Evolutionary conservation across 2,329 filamentous ascomycete genomes (phyloP).

Genomic region (Penicillium italicum): DNA sequence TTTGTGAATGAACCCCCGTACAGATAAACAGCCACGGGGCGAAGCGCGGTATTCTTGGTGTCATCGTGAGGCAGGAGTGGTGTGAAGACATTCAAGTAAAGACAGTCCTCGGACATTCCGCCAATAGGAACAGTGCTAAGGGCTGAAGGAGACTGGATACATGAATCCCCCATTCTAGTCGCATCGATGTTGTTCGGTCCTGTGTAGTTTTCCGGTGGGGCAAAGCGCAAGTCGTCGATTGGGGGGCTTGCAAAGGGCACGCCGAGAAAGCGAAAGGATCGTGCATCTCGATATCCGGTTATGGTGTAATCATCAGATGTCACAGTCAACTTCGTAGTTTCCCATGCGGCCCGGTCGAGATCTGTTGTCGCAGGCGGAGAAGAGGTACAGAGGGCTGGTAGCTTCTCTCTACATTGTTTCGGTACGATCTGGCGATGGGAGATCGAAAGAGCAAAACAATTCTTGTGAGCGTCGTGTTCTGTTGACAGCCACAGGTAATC

Average conservation of each 20-base stretch:
- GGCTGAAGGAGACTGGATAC: constrained; percentile 20
- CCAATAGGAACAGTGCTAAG: constrained; percentile 12
- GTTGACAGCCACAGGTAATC: constrained; percentile 18
- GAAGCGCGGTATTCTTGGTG: constrained; percentile 10
- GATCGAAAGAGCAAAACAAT: constrained; percentile 21
- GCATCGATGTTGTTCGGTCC: constrained; percentile 31
- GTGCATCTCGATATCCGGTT: constrained; percentile 29
- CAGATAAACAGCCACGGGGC: constrained; percentile 32
- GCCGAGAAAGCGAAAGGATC: constrained; percentile 42
- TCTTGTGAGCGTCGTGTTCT: not conserved
- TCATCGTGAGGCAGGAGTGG: constrained; percentile 25
- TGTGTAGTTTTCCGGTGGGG: constrained; percentile 32
- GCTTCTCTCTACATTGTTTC: constrained; percentile 13
- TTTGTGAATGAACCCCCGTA: constrained; percentile 33
- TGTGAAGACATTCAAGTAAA: constrained; percentile 37
- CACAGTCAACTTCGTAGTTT: constrained; percentile 20
- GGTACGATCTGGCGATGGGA: constrained; percentile 6
- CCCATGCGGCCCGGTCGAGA: constrained; percentile 9
- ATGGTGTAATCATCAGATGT: constrained; percentile 15
- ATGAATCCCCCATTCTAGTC: constrained; percentile 18
- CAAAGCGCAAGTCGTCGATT: constrained; percentile 43
- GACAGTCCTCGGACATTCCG: constrained; percentile 33
- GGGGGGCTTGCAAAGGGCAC: constrained; percentile 50
- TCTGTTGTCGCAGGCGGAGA: constrained; percentile 21
- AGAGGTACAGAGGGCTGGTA: constrained; percentile 24